Conservation (phyloP, 768 basidiomycete genomes). For the Tulasnella sp. region DNA sequence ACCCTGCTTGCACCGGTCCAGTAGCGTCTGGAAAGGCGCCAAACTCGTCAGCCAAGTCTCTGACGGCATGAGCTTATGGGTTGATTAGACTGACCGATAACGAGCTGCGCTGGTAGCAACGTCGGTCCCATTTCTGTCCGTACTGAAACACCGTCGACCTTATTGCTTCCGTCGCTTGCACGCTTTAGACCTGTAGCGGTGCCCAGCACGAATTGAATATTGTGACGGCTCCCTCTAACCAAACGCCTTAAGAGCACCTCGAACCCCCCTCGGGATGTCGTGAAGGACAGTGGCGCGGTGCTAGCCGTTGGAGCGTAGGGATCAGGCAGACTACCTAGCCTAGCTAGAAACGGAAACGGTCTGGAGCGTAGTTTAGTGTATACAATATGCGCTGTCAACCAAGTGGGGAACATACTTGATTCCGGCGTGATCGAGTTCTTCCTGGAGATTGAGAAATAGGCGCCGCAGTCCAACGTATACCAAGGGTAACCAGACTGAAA, state of each 20-base stretch:
- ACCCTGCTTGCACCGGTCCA: not conserved
- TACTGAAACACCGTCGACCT: not conserved
- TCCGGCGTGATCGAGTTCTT: slow-evolving; percentile 14
- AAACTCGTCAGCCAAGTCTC: not conserved
- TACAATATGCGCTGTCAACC: not conserved
- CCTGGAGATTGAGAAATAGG: slow-evolving; percentile 22
- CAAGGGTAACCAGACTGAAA: slow-evolving; percentile 18
- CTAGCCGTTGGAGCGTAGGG: not conserved
- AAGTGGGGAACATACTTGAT: not conserved
- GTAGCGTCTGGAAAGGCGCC: not conserved
- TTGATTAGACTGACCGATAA: not conserved
- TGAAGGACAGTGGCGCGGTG: not conserved
- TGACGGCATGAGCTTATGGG: no score
- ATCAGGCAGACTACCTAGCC: not conserved
- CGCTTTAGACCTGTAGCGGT: not conserved
- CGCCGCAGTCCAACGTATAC: slow-evolving; percentile 16
- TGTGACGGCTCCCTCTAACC: not conserved
- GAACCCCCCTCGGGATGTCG: not conserved
- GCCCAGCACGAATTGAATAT: not conserved
- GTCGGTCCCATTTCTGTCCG: not conserved
- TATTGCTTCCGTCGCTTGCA: not conserved
- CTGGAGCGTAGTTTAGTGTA: not conserved
- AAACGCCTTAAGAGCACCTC: not conserved
- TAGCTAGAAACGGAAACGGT: slow-evolving; percentile 14
- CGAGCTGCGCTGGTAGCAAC: not conserved